Percentiles rank a stretch among this genome's conserved stretches.
Evolutionary conservation across 495 filamentous ascomycete species (phyloP).

Genomic region (Aspergillus sclerotiicarbonarius): DNA sequence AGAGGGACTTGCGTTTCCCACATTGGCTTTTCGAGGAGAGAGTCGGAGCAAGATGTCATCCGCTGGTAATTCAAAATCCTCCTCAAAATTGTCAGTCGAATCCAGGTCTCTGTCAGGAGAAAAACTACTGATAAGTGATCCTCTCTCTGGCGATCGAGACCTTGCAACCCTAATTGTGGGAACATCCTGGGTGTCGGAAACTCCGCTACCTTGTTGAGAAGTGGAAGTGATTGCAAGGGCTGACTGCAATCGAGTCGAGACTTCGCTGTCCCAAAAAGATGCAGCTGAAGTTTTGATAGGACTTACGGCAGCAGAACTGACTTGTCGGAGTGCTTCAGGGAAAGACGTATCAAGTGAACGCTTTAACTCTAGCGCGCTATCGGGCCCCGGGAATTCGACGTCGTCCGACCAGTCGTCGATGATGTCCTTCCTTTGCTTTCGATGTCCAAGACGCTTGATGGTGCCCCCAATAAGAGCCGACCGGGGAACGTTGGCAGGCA

Average conservation of each 20-base stretch:
- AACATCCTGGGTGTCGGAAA: conserved; percentile 61
- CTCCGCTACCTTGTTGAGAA: conserved; percentile 61
- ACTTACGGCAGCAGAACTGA: conserved; percentile 49
- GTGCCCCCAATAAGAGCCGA: conserved; percentile 93
- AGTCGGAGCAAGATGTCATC: conserved; percentile 58
- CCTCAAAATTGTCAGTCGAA: conserved; percentile 67
- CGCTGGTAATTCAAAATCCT: conserved; percentile 71
- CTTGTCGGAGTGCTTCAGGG: conserved; percentile 65
- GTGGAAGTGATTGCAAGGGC: conserved; percentile 46
- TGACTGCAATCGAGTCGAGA: conserved; percentile 25
- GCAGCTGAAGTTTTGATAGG: conserved; percentile 37
- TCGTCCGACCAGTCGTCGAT: conserved; percentile 92
- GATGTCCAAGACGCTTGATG: conserved; percentile 85
- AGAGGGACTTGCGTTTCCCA: conserved; percentile 56
- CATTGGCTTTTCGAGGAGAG: conserved; percentile 55
- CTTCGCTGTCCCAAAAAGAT: conserved; percentile 29
- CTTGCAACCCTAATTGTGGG: conserved; percentile 69
- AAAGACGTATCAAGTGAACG: conserved; percentile 56
- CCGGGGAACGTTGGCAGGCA: conserved; percentile 83
- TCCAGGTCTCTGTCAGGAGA: conserved; percentile 31
- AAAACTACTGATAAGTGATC: conserved; percentile 21
- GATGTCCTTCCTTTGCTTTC: conserved; percentile 71
- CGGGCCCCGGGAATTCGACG: conserved; percentile 69
- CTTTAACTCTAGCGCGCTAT: conserved; percentile 62
- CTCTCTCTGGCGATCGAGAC: conserved; percentile 51